phyloP scores from a whole-genome alignment of 306 rosid genomes.

The Prosopis cineraria region DNA sequence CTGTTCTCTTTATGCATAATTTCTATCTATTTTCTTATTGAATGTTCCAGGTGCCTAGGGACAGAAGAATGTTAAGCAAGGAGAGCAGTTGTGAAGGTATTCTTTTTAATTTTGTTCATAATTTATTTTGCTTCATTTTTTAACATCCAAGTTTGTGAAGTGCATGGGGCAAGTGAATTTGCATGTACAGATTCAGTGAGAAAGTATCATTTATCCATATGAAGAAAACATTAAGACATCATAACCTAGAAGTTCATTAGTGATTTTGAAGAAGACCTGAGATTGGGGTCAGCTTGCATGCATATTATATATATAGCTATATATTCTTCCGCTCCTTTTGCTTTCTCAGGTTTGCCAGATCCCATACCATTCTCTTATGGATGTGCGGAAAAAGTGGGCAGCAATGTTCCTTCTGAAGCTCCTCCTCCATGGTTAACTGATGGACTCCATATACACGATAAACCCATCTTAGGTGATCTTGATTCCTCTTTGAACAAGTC shows the following conservation, averaged over 20 bases:
- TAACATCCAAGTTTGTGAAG: constrained; percentile 16
- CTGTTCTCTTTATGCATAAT: not conserved
- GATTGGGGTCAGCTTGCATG: constrained; percentile 12
- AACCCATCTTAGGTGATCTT: constrained; percentile 40
- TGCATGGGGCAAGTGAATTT: constrained; percentile 16
- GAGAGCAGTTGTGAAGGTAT: constrained; percentile 66
- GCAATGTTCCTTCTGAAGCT: constrained; percentile 76
- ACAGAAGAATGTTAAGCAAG: constrained; percentile 40
- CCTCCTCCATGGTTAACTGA: constrained; percentile 85
- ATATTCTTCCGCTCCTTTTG: constrained; percentile 41
- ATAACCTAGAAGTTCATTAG: constrained; percentile 15
- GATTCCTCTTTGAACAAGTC: constrained; percentile 46
- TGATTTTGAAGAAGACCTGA: constrained; percentile 24
- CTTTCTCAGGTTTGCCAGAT: constrained; percentile 56
- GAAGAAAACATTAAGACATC: constrained; percentile 1
- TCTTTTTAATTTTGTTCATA: constrained; percentile 3
- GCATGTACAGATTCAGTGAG: not conserved
- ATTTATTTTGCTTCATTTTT: constrained; percentile 13
- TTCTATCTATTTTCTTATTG: constrained; percentile 28
- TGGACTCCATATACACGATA: constrained; percentile 47
- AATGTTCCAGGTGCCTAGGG: constrained; percentile 47
- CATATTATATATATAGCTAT: constrained; percentile 14
- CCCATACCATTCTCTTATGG: constrained; percentile 47
- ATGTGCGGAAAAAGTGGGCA: constrained; percentile 46
- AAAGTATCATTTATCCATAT: constrained; percentile 4